Evolutionary conservation across 495 filamentous ascomycete genomes (phyloP).

Genomic region (Aspergillus cavernicola): DNA sequence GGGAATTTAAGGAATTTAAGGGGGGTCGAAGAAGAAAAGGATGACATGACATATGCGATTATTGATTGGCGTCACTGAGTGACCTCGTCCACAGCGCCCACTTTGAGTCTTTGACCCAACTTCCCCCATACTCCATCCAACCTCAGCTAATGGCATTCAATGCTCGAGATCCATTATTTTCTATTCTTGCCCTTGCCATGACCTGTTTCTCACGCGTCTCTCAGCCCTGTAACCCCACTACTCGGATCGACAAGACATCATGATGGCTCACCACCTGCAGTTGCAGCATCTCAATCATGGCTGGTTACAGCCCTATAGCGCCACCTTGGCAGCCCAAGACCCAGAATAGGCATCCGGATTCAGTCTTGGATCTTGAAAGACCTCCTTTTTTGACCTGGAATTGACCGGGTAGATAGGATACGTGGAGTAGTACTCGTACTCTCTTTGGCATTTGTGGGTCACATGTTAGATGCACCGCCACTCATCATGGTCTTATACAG

Average conservation of each 20-base stretch:
- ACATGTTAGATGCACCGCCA: no score
- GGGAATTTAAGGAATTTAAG: not conserved
- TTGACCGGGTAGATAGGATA: no score
- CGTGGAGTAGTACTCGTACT: no score
- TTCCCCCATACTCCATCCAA: not conserved
- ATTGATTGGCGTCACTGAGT: slow-evolving; percentile 2
- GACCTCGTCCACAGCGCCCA: not conserved
- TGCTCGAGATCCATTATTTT: not conserved
- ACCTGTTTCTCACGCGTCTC: slow-evolving; percentile 9
- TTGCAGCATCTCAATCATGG: not conserved
- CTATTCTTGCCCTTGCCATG: not conserved
- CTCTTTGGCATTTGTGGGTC: no score
- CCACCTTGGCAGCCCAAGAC: not conserved
- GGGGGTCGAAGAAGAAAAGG: not conserved
- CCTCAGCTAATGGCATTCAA: not conserved
- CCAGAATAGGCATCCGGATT: slow-evolving; percentile 9
- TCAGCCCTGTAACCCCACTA: slow-evolving; percentile 24
- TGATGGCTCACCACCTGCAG: not conserved
- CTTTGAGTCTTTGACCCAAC: not conserved
- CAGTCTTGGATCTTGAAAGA: no score
- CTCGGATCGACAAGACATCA: slow-evolving; percentile 14
- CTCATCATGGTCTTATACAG: no score
- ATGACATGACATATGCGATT: no score
- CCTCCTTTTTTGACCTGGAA: no score
- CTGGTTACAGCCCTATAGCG: not conserved